Conservation (phyloP, 148 eudicot genomes). For the Persicaria maculosa region DNA sequence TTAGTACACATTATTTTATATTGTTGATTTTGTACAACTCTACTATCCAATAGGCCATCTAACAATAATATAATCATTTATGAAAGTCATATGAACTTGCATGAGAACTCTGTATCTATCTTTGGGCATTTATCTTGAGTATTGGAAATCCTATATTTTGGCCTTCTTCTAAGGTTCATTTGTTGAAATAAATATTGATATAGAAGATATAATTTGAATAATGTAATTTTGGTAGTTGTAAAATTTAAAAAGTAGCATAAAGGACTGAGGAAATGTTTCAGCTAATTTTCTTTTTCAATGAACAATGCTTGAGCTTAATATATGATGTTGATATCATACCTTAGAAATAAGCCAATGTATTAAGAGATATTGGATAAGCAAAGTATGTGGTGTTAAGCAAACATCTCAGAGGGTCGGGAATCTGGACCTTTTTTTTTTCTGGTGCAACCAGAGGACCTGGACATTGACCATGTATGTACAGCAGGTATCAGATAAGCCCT, state of each 20-base stretch:
- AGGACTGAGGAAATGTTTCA: background rate
- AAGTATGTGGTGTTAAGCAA: background rate
- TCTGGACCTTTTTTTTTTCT: background rate
- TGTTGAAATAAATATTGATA: background rate
- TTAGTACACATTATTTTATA: slow-evolving; percentile 22
- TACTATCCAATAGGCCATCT: background rate
- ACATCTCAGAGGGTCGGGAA: background rate
- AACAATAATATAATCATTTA: background rate
- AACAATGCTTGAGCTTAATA: background rate
- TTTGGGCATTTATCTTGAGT: background rate
- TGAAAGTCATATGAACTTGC: background rate
- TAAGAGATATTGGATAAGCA: background rate
- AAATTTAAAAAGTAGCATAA: background rate
- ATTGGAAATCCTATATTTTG: background rate
- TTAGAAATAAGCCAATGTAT: background rate
- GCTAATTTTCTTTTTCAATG: background rate
- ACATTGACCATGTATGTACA: background rate
- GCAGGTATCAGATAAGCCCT: background rate
- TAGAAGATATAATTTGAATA: background rate
- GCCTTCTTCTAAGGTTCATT: background rate
- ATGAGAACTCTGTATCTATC: background rate
- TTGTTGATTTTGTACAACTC: background rate
- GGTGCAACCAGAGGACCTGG: background rate
- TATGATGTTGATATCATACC: background rate
- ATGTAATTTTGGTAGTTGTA: background rate